Base-by-base conservation (phyloP, 495 filamentous ascomycete genomes). In the Penicillium paxilli region DNA sequence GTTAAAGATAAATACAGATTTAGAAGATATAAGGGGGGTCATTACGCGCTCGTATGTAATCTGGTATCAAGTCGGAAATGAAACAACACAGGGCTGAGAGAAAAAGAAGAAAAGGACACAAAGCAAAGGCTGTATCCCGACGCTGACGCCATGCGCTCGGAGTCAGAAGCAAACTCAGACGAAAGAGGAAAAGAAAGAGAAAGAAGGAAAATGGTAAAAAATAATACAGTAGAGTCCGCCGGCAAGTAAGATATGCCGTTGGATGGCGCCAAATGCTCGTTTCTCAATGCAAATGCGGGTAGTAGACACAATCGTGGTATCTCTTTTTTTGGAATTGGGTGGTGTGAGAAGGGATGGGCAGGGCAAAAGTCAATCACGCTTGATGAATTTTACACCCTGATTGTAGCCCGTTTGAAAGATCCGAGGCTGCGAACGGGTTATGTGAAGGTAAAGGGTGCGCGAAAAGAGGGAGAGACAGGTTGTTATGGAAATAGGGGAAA, bases 1-100 rank as follows among this genome's bases (percentile, higher is more conserved):
- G 57, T 65, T 63, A 59, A 66, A 59, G 60, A 66, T 57, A 70
- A 66, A 66, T 69, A 69, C 60, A 69, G 58, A 55, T 59, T 58
- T 51, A 73, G 64, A 65, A 67, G 57, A 47, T 60, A 68, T 56
- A 62, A 50, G 54, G 22, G n/a, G 26, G 55, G 44, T 69, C 69
- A 57, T 67, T 60, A 49, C 37, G 40, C 46, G 69, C 65, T 68
- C 63, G 54, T n/a, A n/a, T n/a, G n/a, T 72, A 70, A 66, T 62
- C 63, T 74, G 71, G 69, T 74, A 72, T 74, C 68, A 62, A 60
- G 57, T 55, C 58, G 48, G 47, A 55, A 30, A 46, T 17, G 51
- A 47, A 51, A 50, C 54, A 51, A 55, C 16, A 47, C 33, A 45
- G 51, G 33, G 47, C 49, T 32, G 35, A 46, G 20, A 45, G 32